Base-by-base conservation (phyloP, 2,329 filamentous ascomycete genomes). In the Sordariomycetes sp. region DNA sequence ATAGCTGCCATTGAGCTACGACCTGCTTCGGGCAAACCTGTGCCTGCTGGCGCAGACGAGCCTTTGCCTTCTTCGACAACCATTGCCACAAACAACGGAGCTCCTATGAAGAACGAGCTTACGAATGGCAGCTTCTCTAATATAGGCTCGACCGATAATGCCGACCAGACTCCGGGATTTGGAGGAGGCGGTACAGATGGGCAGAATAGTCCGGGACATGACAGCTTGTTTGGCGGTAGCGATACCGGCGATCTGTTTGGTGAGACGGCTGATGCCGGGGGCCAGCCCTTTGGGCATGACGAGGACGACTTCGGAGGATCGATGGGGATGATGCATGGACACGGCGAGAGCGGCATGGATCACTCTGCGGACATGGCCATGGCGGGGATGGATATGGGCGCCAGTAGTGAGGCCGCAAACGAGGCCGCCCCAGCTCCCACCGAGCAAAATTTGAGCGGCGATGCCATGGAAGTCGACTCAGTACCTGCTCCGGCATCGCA, bases 1-100 rank as follows among this genome's bases (percentile, higher is more conserved):
- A 87, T 96, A 39, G 92, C 86, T 3, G 78, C 86, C 3, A 79
- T 98, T 26, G 88, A 96, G 57, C 72, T 86, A 37, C 74, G 92
- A 4, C 90, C 92, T 3, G 68, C 82, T 34, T 86, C 79, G 17
- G 81, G 75, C 21, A 59, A 85, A 0, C 79, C 84, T 2, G 73
- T 96, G 2, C 86, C 88, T 0, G 75, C 78, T 35, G 82, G 84
- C 39, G 79, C 79, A 2, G 70, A 77, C 39, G 72, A 85, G 36
- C 53, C 61, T 15, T 40, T 63, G 2, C 61, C 58, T 4, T 16
- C 17, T 2, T 83, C 76, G 43, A 78, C 77, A 6, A 93, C 85
- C 0, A 82, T 88, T 38, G 73, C 76, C 1, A 81, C 78, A n/a
- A 90, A 86, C 47, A 87, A 87, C 44, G 64, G 67, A 4, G 73